Conservation (phyloP, 192 early-diverging fungal genomes). For the Martensiomyces pterosporus region DNA sequence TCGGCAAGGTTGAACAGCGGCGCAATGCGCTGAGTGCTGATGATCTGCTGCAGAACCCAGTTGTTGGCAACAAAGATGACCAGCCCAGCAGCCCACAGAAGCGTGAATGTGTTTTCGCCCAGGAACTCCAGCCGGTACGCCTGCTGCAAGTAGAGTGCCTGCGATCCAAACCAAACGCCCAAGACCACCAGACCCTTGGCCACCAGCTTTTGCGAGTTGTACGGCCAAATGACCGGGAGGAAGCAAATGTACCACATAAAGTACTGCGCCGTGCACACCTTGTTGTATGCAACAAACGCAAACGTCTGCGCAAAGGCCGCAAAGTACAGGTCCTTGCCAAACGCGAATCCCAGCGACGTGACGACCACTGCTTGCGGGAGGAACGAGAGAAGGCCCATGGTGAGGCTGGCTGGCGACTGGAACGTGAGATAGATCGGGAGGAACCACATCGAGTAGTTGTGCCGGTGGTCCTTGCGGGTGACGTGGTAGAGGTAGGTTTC, state of each 20-base stretch:
- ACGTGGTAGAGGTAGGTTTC: slow-evolving; percentile 94
- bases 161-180: slow-evolving; percentile 65
- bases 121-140: slow-evolving; percentile 88
- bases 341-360: slow-evolving; percentile 60
- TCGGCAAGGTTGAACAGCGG: slow-evolving; percentile 17
- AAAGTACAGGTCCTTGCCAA: slow-evolving; percentile 80
- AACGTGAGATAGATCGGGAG: slow-evolving; percentile 88
- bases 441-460: slow-evolving; percentile 98
- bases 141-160: slow-evolving; percentile 80
- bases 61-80: slow-evolving; percentile 70
- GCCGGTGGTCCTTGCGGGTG: slow-evolving; percentile 93
- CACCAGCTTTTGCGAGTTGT: slow-evolving; percentile 43
- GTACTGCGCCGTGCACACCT: slow-evolving; percentile 96
- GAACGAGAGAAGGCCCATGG: slow-evolving; percentile 71
- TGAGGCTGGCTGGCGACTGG: slow-evolving; percentile 40
- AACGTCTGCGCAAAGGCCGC: slow-evolving; percentile 92
- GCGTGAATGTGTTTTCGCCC: slow-evolving; percentile 75
- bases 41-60: slow-evolving; percentile 60
- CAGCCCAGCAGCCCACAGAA: slow-evolving; percentile 68
- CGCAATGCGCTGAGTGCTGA: slow-evolving; percentile 23
- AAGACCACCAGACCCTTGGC: slow-evolving; percentile 56
- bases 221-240: slow-evolving; percentile 80
- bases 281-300: slow-evolving; percentile 94
- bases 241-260: slow-evolving; percentile 99
- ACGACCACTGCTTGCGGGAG: slow-evolving; percentile 77